A percentile compares a stretch with the other conserved stretches of the same genome.
Conservation (phyloP, 2,329 filamentous ascomycete species). For the Trichophyton schoenleinii region DNA sequence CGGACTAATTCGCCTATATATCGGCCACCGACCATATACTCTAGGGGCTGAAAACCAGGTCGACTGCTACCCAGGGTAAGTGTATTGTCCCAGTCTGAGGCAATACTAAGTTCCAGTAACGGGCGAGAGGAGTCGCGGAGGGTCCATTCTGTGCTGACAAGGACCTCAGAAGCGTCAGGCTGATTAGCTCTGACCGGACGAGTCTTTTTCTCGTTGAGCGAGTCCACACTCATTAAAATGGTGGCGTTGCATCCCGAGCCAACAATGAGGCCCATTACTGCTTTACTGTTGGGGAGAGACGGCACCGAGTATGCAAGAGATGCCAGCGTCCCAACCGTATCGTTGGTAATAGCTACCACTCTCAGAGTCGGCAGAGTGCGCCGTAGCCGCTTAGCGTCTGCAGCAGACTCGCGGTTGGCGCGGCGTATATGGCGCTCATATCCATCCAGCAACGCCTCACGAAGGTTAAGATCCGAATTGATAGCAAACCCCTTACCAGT, state of each 20-base stretch:
- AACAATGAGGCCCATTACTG: conserved; percentile 63
- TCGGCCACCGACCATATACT: conserved; percentile 65
- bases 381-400: conserved; percentile 19
- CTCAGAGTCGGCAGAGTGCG: conserved; percentile 47
- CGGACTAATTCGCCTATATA: conserved; percentile 63
- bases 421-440: conserved; percentile 33
- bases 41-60: conserved; percentile 63
- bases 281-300: conserved; percentile 43
- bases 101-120: conserved; percentile 46
- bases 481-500: conserved; percentile 42
- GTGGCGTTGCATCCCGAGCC: conserved; percentile 68
- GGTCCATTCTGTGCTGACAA: conserved; percentile 70
- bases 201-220: conserved; percentile 50
- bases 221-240: conserved; percentile 50
- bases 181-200: conserved; percentile 31
- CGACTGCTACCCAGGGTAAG: conserved; percentile 51
- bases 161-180: conserved; percentile 44
- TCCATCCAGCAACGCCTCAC: conserved; percentile 23
- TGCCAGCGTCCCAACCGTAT: conserved; percentile 63
- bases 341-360: conserved; percentile 63
- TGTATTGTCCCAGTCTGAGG: conserved; percentile 54
- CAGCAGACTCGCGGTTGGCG: conserved; percentile 19
- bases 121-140: conserved; percentile 57
- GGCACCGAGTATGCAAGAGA: conserved; percentile 59
- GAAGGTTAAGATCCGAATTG: conserved; percentile 25